Conservation (phyloP, 331 rosid genomes). For the Spiraea crenata region DNA sequence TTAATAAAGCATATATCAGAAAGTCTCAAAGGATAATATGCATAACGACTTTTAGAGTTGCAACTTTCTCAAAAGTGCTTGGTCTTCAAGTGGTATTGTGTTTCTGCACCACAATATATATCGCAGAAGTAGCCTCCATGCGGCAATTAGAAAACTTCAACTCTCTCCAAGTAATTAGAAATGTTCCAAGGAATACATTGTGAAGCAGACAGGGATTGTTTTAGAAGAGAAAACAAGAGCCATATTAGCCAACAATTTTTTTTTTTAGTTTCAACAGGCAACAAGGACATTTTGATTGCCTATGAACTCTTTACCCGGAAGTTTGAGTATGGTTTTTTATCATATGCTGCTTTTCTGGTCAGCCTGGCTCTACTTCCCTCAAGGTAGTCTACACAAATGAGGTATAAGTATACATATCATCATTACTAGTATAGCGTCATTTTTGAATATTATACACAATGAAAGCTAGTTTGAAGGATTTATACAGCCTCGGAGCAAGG, state of each 20-base stretch:
- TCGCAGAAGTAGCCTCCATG: not conserved
- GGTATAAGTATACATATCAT: not conserved
- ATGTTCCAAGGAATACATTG: slow-evolving; percentile 16
- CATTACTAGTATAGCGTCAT: no score
- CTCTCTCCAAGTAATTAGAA: not conserved
- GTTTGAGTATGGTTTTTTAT: slow-evolving; percentile 6
- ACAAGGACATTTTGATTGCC: slow-evolving; percentile 12
- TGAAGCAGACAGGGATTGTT: not conserved
- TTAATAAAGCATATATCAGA: no score
- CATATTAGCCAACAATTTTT: slow-evolving; percentile 22
- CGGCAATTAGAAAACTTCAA: not conserved
- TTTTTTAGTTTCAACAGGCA: slow-evolving; percentile 16
- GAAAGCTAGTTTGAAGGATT: slow-evolving; percentile 12
- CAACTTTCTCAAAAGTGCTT: not conserved
- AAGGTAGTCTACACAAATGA: not conserved
- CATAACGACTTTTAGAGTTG: not conserved
- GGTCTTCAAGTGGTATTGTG: not conserved
- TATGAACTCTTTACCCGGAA: not conserved
- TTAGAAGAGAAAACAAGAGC: slow-evolving; percentile 18
- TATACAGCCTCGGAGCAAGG: slow-evolving; percentile 33
- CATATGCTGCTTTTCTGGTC: not conserved
- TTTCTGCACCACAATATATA: not conserved
- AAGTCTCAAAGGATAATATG: not conserved
- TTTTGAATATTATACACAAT: no score
- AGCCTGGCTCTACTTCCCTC: slow-evolving; percentile 1